Base-by-base conservation (phyloP, 306 rosid species). In the Sicyos baderoa region DNA sequence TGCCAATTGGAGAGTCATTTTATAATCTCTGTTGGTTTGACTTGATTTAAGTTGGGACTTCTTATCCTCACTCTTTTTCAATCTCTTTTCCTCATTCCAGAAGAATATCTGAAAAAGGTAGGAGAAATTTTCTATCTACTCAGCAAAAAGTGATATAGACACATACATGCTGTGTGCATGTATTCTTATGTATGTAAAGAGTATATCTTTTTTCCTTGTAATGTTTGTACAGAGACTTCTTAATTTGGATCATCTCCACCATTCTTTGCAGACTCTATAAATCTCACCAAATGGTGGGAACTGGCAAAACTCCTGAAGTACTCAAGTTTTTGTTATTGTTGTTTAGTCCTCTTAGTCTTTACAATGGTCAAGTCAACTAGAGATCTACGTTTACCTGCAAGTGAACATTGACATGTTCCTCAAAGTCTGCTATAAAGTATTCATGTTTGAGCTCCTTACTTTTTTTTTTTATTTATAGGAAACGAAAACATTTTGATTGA, bases 11-110 rank as follows among this genome's bases (percentile, higher is more conserved):
- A 22, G 32, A 21, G 16, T 5, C 58, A 9, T 58, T 58, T 58
- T 58, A 44, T 58, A 23, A 29, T 58, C 44, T 25, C 62, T 7
- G 18, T 5, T 58, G 64, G 64, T 25, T 27, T 58, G 64, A 27
- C 64, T 58, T 25, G 57, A 18, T 14, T 51, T 51, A 57, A 57
- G 63, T 57, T 57, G 40, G 63, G 63, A 57, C 63, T 19, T 19
- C 60, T 18, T 23, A 9, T 12, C 9, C 62, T 13, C 17, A 23
- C 17, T 23, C 62, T 23, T 23, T 54, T 56, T 56, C 9, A 23
- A 25, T 22, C 8, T 23, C 17, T 58, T 32, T 29, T 29, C 27
- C 63, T 23, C 32, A 18, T 57, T 14, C 44, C 18, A 13, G 11
- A 58, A 12, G 25, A 53, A 56, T 7, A 56, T 3, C 44, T 11